Conservation (phyloP, 495 filamentous ascomycete species). For the Penicillium goetzii region DNA sequence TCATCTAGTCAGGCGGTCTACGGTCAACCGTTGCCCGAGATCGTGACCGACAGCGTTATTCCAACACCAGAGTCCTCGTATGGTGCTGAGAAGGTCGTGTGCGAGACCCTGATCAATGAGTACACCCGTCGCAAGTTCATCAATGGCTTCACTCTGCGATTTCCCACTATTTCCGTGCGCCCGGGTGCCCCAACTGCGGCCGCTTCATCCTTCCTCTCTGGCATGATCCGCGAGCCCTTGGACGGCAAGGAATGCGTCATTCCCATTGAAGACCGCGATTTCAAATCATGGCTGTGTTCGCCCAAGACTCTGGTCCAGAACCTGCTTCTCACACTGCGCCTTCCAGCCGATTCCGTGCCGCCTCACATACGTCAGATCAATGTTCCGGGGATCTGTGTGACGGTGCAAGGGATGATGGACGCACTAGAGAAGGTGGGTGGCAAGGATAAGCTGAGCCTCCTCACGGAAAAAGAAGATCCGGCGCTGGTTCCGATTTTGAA, state of each 20-base stretch:
- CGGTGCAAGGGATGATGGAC: conserved; percentile 72
- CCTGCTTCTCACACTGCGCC: conserved; percentile 59
- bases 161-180: conserved; percentile 72
- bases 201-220: conserved; percentile 69
- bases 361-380: conserved; percentile 65
- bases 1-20: conserved; percentile 61
- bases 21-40: conserved; percentile 54
- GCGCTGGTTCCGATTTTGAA: conserved; percentile 64
- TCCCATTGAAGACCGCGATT: conserved; percentile 61
- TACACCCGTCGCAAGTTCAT: conserved; percentile 68
- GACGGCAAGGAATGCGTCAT: conserved; percentile 64
- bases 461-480: conserved; percentile 64
- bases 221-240: conserved; percentile 67
- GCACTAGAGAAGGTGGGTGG: conserved; percentile 68
- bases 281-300: conserved; percentile 66
- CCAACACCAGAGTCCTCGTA: conserved; percentile 73
- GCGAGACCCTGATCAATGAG: conserved; percentile 72
- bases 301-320: conserved; percentile 67
- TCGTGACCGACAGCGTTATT: conserved; percentile 56
- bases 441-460: conserved; percentile 61
- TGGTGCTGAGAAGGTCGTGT: conserved; percentile 74
- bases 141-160: conserved; percentile 65
- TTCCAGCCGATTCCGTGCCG: conserved; percentile 55
- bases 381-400: conserved; percentile 71
- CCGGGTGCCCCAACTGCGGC: conserved; percentile 71